Base-by-base conservation (phyloP, 2,329 filamentous ascomycete genomes). In the Xylaria sp. region DNA sequence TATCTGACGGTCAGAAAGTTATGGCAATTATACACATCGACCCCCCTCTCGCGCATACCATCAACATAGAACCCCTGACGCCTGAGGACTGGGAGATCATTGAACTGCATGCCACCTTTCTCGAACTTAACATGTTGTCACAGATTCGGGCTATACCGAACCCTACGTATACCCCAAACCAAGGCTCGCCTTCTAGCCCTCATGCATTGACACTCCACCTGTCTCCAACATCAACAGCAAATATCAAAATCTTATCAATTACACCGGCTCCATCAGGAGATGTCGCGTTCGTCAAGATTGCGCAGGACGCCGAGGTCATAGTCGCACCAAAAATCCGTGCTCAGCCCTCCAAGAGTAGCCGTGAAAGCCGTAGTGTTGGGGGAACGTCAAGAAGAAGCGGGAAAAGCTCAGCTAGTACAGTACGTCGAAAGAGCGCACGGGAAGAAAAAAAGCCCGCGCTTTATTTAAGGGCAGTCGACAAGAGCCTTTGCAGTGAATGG, bases 1-100 rank as follows among this genome's bases (percentile, higher is more conserved):
- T 98, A 60, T 84, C 83, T 61, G 93, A 97, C 72, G 94, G 93
- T 59, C 92, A 94, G 78, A 97, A 93, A 82, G 88, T 95, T 77
- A 85, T 84, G 72, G 84, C 83, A 56, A 86, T 82, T 42, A 86
- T 99, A 71, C 96, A 99, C 80, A 83, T 97, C 71, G 94, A 99
- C 78, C 95, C 95, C 58, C 94, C 94, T 2, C 83, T 96, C 72
- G 93, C 94, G 58, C 93, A 97, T 80, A 98, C 94, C 1, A 92
- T 99, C 80, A 94, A 97, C 78, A 98, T 99, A 74, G 97, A 99
- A 79, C 96, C 96, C 40, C 82, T 98, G 75, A 98, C 96, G 0
- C 90, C 95, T 1, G 93, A 97, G 67, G 96, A 99, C 79, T 99
- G 96, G 96, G 96, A 99, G 81, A 97, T 98, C 76, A 98, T 99